Base-by-base conservation (phyloP, 2,329 filamentous ascomycete species). In the Colletotrichum sp. region DNA sequence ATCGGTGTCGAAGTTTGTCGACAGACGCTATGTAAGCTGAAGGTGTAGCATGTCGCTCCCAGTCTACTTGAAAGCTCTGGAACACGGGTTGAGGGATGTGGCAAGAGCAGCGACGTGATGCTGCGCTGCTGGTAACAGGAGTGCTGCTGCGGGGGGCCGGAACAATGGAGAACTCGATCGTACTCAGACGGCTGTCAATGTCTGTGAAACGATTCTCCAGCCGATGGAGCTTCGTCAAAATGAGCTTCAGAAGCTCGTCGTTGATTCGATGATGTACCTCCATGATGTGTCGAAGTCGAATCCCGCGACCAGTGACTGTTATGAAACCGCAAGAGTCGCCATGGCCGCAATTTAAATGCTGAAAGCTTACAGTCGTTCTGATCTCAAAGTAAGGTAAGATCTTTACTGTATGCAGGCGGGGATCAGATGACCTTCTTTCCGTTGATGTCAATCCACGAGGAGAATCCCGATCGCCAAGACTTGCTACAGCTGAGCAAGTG, bases 161-260 rank as follows among this genome's bases (percentile, higher is more conserved):
- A 13, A 70, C 33, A 13, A 69, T 16, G 15, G 70, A 73, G 9
- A 31, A 54, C n/a, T 70, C 66, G 9, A 73, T 70, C 8, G 59
- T 43, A 38, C 24, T 36, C 21, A 73, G 58, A 5, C 70, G 51
- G 11, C 4, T 51, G 18, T 70, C 54, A 13, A 70, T 70, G 12
- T 70, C 66, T 15, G 24, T 61, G 47, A 73, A 73, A 8, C 59
- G 59, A 8, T 36, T 69, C 38, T 70, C 66, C 6, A 73, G 51
- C 13, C 70, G 66, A 6, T 73, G 59, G 0, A 70, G 59, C 16
- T 73, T 73, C 12, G 70, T 73, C 4, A 73, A 51, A 51, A 73
- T 73, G 5, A 73, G 59, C 13, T 73, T 73, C 13, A 73, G 38
- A 31, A 64, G 34, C 31, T 73, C 70, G 55, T 73, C 59, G n/a